These are phyloP conservation scores for Pseudotsuga menziesii DNA, from an alignment of 75 land plant species.

Conservation along the genomic window DNA sequence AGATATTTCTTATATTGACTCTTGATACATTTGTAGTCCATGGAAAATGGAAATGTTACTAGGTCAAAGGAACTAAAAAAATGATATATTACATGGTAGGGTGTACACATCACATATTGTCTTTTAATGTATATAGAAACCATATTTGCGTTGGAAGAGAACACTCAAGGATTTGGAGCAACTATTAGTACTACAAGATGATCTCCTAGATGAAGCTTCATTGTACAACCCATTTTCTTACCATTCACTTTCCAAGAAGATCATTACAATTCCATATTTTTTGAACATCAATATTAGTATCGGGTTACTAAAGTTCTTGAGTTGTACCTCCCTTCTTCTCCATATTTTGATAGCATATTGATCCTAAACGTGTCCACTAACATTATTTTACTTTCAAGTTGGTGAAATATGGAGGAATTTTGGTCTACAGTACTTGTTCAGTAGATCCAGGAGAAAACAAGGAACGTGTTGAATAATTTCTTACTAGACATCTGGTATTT, in stretches of 20 bases:
- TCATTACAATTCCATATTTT: background rate
- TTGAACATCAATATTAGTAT: background rate
- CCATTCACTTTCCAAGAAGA: background rate
- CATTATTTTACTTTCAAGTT: conserved; percentile 31
- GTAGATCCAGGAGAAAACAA: conserved; percentile 85
- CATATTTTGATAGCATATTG: background rate
- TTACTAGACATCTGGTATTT: conserved; percentile 61
- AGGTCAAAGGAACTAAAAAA: background rate
- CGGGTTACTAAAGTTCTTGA: background rate
- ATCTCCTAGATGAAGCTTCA: conserved; percentile 79
- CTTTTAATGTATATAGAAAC: conserved; percentile 47
- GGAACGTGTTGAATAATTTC: conserved; percentile 68
- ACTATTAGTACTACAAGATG: conserved; percentile 63
- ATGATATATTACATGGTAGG: background rate
- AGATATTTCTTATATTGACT: background rate
- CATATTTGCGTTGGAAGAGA: conserved; percentile 91
- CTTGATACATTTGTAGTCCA: background rate
- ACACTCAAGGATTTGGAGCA: conserved; percentile 57
- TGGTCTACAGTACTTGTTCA: conserved; percentile 93
- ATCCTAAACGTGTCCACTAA: background rate
- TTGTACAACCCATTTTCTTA: conserved; percentile 25
- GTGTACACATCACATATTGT: background rate
- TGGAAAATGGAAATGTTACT: background rate
- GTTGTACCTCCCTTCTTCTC: background rate
- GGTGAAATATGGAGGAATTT: conserved; percentile 85